These are phyloP conservation scores for Spergularia bocconei DNA, from an alignment of 148 eudicot species.

Conservation along the genomic window DNA sequence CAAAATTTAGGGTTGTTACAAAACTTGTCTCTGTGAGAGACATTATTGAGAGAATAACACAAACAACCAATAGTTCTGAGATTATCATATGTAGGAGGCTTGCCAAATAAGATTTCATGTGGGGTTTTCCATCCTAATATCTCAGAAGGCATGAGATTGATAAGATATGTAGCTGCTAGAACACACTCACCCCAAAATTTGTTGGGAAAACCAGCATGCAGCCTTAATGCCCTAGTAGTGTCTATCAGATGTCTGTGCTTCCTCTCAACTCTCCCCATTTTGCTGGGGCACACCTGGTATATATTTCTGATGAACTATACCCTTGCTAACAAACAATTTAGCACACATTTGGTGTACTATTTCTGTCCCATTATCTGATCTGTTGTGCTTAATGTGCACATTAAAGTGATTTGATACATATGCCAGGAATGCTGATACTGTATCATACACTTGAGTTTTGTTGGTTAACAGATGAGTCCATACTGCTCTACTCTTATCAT, in stretches of 20 bases:
- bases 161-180: neutral
- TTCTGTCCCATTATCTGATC: neutral
- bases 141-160: constrained; percentile 5
- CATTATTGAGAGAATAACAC: neutral
- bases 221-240: neutral
- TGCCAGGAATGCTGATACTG: neutral
- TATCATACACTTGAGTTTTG: neutral
- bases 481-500: neutral
- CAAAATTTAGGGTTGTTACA: too few relatives aligned
- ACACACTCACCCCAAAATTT: neutral
- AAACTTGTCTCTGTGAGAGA: too few relatives aligned
- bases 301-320: neutral
- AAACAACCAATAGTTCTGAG: neutral
- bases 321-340: neutral
- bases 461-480: neutral
- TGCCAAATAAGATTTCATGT: neutral
- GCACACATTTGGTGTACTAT: neutral
- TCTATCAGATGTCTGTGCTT: neutral
- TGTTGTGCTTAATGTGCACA: neutral
- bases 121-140: constrained; percentile 4
- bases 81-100: neutral
- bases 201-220: neutral
- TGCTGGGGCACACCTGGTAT: too few relatives aligned
- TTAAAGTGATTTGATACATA: neutral
- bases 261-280: too few relatives aligned